These are phyloP conservation scores for Pseudonectria buxi DNA, from an alignment of 2,329 filamentous ascomycete species.

Conservation along the genomic window DNA sequence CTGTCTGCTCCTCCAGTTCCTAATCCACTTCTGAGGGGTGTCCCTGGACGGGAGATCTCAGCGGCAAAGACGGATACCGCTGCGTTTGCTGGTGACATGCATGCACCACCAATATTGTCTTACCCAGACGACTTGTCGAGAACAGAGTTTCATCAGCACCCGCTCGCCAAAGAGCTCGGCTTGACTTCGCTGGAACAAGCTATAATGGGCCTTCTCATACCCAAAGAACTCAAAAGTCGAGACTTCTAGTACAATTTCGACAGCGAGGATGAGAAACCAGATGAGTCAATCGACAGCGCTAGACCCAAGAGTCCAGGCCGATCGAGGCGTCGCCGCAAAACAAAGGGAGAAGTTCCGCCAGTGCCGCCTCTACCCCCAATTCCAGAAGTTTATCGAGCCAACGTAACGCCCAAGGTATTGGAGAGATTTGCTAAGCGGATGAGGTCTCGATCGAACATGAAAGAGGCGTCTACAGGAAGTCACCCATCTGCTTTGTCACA, in stretches of 20 bases:
- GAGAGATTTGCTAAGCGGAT: slow-evolving; percentile 23
- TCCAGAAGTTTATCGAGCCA: slow-evolving; percentile 21
- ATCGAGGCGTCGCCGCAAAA: slow-evolving; percentile 1
- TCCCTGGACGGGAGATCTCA: slow-evolving; percentile 33
- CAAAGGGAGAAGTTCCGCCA: slow-evolving; percentile 15
- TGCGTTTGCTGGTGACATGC: slow-evolving; percentile 26
- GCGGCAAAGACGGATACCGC: slow-evolving; percentile 32
- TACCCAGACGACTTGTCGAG: slow-evolving; percentile 30
- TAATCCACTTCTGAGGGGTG: slow-evolving; percentile 38
- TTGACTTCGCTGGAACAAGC: slow-evolving; percentile 23
- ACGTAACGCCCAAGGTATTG: slow-evolving; percentile 19
- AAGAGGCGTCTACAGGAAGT: slow-evolving; percentile 3
- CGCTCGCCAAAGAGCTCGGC: slow-evolving; percentile 25
- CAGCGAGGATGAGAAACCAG: slow-evolving; percentile 24
- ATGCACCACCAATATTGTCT: slow-evolving; percentile 23
- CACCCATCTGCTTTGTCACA: slow-evolving; percentile 1
- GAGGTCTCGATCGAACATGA: slow-evolving; percentile 14
- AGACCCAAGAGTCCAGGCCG: slow-evolving; percentile 4
- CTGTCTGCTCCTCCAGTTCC: slow-evolving; percentile 9
- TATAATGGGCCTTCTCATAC: slow-evolving; percentile 28
- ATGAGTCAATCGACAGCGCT: slow-evolving; percentile 5
- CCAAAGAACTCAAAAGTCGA: slow-evolving; percentile 26
- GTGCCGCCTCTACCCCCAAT: slow-evolving; percentile 26
- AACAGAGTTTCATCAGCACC: slow-evolving; percentile 30
- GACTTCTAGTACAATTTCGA: slow-evolving; percentile 33